phyloP scores from a whole-genome alignment of 352 stramenopile species.

The Aphanomyces stellatus region DNA sequence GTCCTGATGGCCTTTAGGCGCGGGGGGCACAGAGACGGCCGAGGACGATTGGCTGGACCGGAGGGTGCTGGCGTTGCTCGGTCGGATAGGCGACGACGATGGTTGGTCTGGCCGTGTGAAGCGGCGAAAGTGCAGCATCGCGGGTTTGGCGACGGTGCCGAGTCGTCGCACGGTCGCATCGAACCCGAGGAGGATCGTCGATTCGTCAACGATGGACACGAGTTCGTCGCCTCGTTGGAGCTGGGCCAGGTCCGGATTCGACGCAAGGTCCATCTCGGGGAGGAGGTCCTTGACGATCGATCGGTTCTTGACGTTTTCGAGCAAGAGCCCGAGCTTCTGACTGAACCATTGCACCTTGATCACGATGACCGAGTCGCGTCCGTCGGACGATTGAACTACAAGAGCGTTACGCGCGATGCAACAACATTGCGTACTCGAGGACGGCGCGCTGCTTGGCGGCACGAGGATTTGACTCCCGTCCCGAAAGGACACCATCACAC shows the following conservation, averaged over 20 bases:
- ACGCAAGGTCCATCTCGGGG: neutral
- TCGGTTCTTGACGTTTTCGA: neutral
- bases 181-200: conserved; percentile 8
- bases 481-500: neutral
- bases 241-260: neutral
- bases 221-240: conserved; percentile 12
- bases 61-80: neutral
- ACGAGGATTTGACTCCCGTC: neutral
- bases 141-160: neutral
- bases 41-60: no score
- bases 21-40: no score
- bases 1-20: no score
- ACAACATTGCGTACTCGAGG: neutral
- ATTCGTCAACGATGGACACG: conserved; percentile 15
- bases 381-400: neutral
- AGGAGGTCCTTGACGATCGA: conserved; percentile 6
- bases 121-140: conserved; percentile 7
- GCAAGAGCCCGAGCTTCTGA: neutral
- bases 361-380: neutral
- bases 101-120: neutral
- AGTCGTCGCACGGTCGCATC: conserved; percentile 2
- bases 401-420: neutral
- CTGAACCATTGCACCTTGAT: neutral
- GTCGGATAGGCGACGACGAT: neutral
- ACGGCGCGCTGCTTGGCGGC: neutral